Base-by-base conservation (phyloP, 2,329 filamentous ascomycete species). In the Ophiostoma australiae region DNA sequence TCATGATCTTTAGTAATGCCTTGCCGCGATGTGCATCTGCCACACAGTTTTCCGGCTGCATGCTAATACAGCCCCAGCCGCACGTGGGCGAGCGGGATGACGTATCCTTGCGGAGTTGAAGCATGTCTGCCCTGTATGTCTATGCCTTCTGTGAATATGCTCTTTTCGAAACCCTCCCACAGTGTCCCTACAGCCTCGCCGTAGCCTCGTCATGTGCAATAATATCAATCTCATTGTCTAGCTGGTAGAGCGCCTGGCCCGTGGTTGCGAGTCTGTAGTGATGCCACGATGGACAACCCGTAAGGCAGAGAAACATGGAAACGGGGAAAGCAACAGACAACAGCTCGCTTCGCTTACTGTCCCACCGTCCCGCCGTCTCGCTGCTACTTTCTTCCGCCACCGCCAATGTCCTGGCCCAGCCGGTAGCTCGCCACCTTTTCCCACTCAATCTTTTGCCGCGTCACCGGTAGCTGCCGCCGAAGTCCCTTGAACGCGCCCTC, bases 361-460 rank as follows among this genome's bases (percentile, higher is more conserved):
- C n/a, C 20, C 4, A 2, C 4, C 17, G 17, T 5, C 6, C 90
- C 90, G 17, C 90, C n/a, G 61, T 11, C 20, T 23, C 39, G 76
- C 87, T 88, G 70, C 61, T 67, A 67, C 27, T 67, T 67, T 13
- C 66, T 11, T 35, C 63, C 63, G n/a, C 89, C 89, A 68, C 90
- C 90, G 23, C 90, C 89, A 79, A 93, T 92, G 78, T 92, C 91
- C 80, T 93, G 90, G 35, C 91, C 91, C 75, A 97, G 84, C 73
- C 93, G 86, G 83, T 99, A 99, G 76, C 93, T 93, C 66, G 92
- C 91, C 75, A 99, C 92, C 84, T 97, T 97, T 81, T 99, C 94
- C 95, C 95, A 99, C 82, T 99, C 95, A 76, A 99, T 94, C 86
- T 97, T 97, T 84, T 99, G 95, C 78, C 95, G 89, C 73, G 95